Conservation (phyloP, 1,284 basidiomycete genomes). For the Coniophora puteana region DNA sequence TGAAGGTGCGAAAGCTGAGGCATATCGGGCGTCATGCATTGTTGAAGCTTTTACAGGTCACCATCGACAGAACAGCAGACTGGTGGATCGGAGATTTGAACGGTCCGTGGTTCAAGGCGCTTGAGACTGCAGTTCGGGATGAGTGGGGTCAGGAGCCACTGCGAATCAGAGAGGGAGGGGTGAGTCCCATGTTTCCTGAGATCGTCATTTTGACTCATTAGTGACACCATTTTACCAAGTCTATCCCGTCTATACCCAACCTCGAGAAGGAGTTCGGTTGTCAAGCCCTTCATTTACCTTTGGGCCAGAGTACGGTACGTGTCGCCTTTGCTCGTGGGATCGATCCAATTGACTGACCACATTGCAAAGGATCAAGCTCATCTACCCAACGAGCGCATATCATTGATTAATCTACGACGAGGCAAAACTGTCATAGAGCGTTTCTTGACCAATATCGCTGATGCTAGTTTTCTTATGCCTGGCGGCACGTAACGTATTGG, state of each 20-base stretch:
- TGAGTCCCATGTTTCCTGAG: constrained; percentile 35
- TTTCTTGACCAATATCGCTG: constrained; percentile 52
- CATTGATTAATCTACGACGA: constrained; percentile 68
- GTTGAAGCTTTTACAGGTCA: constrained; percentile 44
- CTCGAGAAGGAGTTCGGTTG: constrained; percentile 88
- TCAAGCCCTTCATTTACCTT: constrained; percentile 82
- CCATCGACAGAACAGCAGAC: constrained; percentile 82
- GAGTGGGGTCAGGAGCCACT: constrained; percentile 87
- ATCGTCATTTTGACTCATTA: constrained; percentile 1
- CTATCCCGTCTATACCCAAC: constrained; percentile 88
- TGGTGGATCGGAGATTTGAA: constrained; percentile 95
- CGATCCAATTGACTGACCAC: constrained; percentile 3
- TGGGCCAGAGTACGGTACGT: constrained; percentile 80
- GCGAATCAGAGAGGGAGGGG: constrained; percentile 92
- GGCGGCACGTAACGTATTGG: no score
- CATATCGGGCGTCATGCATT: background rate
- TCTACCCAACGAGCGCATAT: constrained; percentile 82
- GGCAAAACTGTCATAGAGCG: constrained; percentile 74
- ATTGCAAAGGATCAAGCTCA: constrained; percentile 73
- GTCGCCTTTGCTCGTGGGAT: background rate
- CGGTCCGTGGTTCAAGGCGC: constrained; percentile 78
- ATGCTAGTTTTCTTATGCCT: no score
- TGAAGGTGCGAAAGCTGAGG: constrained; percentile 46
- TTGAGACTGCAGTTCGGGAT: constrained; percentile 77
- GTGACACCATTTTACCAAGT: constrained; percentile 43